These are phyloP conservation scores for Scedosporium boydii DNA, from an alignment of 2,329 filamentous ascomycete species.

Conservation along the genomic window DNA sequence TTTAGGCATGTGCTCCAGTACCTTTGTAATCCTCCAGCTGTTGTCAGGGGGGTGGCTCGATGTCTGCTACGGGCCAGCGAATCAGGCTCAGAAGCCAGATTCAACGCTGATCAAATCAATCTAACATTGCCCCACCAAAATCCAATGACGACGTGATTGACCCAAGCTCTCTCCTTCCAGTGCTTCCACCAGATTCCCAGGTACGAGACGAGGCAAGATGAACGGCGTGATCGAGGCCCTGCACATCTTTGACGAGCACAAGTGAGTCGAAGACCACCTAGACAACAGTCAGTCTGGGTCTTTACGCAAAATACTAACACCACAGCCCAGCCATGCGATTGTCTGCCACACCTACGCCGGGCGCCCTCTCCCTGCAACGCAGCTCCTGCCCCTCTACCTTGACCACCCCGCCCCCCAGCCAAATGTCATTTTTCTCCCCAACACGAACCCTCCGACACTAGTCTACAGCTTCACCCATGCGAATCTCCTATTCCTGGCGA, in stretches of 20 bases:
- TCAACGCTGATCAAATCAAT: neutral
- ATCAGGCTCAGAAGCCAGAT: neutral
- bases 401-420: slow-evolving; percentile 72
- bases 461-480: slow-evolving; percentile 84
- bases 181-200: neutral
- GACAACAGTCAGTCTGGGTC: neutral
- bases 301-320: slow-evolving; percentile 13
- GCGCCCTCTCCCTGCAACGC: slow-evolving; percentile 65
- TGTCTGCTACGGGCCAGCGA: neutral
- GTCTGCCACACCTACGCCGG: slow-evolving; percentile 84
- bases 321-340: slow-evolving; percentile 56
- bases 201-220: slow-evolving; percentile 42
- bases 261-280: slow-evolving; percentile 42
- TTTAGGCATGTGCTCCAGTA: no score
- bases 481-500: slow-evolving; percentile 76
- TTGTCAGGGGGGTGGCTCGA: neutral
- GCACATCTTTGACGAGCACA: slow-evolving; percentile 94
- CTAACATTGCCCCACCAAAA: slow-evolving; percentile 1
- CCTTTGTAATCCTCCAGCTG: neutral
- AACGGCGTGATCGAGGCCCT: slow-evolving; percentile 86
- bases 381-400: slow-evolving; percentile 79
- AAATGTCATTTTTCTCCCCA: slow-evolving; percentile 75
- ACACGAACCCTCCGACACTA: slow-evolving; percentile 74
- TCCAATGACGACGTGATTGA: neutral
- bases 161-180: neutral